A percentile compares a stretch with the other conserved stretches of the same genome.
phyloP scores from a whole-genome alignment of 345 rosid genomes.

The Excoecaria agallocha region DNA sequence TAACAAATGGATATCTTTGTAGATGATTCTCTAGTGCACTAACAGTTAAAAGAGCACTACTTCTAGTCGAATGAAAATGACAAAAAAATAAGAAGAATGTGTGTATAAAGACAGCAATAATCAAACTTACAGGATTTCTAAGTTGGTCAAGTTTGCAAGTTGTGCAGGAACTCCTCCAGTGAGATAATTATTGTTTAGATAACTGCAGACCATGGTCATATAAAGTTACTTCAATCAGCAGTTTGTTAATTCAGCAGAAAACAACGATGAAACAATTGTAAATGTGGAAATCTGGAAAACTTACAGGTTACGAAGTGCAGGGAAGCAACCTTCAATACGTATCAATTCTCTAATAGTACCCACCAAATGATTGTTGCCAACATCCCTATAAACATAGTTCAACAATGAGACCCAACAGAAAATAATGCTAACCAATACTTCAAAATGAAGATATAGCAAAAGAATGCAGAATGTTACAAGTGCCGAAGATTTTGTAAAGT shows the following conservation, averaged over 20 bases:
- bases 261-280: background rate
- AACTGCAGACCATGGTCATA: slow-evolving; percentile 39
- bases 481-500: slow-evolving; percentile 56
- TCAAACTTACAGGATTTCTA: slow-evolving; percentile 80
- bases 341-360: slow-evolving; percentile 92
- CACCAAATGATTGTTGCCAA: slow-evolving; percentile 89
- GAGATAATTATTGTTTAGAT: slow-evolving; percentile 81
- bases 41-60: background rate
- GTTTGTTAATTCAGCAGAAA: background rate
- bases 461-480: slow-evolving; percentile 11
- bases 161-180: slow-evolving; percentile 96
- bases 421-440: background rate
- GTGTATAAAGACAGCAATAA: background rate
- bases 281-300: slow-evolving; percentile 17
- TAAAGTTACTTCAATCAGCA: background rate
- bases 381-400: slow-evolving; percentile 53
- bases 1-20: slow-evolving; percentile 3
- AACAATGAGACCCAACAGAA: background rate
- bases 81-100: background rate
- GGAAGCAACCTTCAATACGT: slow-evolving; percentile 84
- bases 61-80: background rate
- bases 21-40: background rate
- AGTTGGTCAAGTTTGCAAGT: slow-evolving; percentile 75
- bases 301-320: slow-evolving; percentile 85
- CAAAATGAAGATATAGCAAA: background rate